Evolutionary conservation across 352 stramenopile genomes (phyloP).

Genomic region (Pythium dissotocum): DNA sequence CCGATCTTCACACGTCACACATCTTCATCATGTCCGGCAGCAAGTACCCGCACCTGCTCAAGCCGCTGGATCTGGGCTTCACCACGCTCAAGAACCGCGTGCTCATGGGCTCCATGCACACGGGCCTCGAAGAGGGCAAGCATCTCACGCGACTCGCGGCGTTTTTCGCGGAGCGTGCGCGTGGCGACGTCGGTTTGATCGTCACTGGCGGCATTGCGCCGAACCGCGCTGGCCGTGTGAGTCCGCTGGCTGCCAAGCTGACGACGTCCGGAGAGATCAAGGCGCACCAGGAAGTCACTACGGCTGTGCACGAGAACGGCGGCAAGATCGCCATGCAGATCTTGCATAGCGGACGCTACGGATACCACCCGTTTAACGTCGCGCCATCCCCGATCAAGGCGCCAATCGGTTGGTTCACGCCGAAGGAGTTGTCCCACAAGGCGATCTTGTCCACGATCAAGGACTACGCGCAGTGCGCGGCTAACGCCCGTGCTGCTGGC

Average conservation of each 20-base stretch:
- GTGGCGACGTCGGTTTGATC: slow-evolving; percentile 93
- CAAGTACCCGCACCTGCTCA: slow-evolving; percentile 79
- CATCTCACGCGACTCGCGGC: slow-evolving; percentile 84
- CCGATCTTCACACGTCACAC: slow-evolving; percentile 3
- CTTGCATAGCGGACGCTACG: slow-evolving; percentile 94
- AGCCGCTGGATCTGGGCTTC: slow-evolving; percentile 80
- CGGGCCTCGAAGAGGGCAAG: slow-evolving; percentile 86
- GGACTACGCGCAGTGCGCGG: slow-evolving; percentile 92
- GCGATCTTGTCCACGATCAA: slow-evolving; percentile 91
- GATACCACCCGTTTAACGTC: slow-evolving; percentile 95
- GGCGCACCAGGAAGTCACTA: slow-evolving; percentile 92
- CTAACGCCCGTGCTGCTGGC: slow-evolving; percentile 85
- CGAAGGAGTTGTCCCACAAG: slow-evolving; percentile 73
- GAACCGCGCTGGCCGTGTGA: slow-evolving; percentile 93
- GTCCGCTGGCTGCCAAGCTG: slow-evolving; percentile 93
- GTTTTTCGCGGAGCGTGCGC: slow-evolving; percentile 95
- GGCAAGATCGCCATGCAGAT: slow-evolving; percentile 93
- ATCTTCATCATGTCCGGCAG: slow-evolving; percentile 34
- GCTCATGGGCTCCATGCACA: slow-evolving; percentile 94
- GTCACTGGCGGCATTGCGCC: slow-evolving; percentile 93
- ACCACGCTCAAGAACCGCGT: slow-evolving; percentile 85
- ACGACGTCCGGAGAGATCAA: slow-evolving; percentile 88
- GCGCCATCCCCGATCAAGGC: slow-evolving; percentile 92
- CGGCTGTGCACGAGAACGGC: slow-evolving; percentile 89
- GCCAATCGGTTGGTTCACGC: slow-evolving; percentile 93